Percentiles rank a stretch among this genome's conserved stretches.
Evolutionary conservation across 352 stramenopile species (phyloP).

Genomic region (Stephanocyclus meneghinianus): DNA sequence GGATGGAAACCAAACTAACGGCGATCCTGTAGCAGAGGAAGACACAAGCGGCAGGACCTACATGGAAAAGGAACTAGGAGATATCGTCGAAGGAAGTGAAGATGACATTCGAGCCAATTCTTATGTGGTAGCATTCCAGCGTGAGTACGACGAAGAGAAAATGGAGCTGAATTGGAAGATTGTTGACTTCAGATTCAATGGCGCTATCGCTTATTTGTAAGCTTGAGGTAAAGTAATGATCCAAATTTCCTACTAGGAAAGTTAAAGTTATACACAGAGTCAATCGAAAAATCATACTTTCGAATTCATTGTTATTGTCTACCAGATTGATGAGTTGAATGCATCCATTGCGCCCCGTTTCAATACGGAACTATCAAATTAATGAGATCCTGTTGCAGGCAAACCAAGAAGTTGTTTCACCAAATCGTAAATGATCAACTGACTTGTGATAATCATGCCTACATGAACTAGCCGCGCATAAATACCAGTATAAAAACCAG

Average conservation of each 20-base stretch:
- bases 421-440: conserved; percentile 82
- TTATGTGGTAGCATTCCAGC: conserved; percentile 97
- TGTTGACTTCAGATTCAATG: conserved; percentile 84
- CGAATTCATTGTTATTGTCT: neutral
- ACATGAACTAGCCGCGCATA: conserved; percentile 84
- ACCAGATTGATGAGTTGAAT: neutral
- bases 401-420: conserved; percentile 77
- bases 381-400: conserved; percentile 72
- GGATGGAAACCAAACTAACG: conserved; percentile 83
- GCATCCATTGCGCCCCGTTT: neutral
- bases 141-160: conserved; percentile 94
- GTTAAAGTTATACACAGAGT: neutral
- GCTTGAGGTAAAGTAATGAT: neutral
- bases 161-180: conserved; percentile 84
- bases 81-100: conserved; percentile 94
- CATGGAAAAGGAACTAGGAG: conserved; percentile 81
- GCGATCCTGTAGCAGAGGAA: neutral
- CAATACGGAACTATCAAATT: conserved; percentile 3
- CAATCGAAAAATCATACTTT: neutral
- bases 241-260: neutral
- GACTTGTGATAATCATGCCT: conserved; percentile 76
- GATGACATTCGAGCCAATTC: conserved; percentile 96
- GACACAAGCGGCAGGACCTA: conserved; percentile 20
- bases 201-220: conserved; percentile 82
- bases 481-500: conserved; percentile 83